A percentile compares a stretch with the other conserved stretches of the same genome.
These are phyloP conservation scores for Pseudogymnoascus sp. DNA, from an alignment of 2,329 filamentous ascomycete genomes.

Conservation along the genomic window DNA sequence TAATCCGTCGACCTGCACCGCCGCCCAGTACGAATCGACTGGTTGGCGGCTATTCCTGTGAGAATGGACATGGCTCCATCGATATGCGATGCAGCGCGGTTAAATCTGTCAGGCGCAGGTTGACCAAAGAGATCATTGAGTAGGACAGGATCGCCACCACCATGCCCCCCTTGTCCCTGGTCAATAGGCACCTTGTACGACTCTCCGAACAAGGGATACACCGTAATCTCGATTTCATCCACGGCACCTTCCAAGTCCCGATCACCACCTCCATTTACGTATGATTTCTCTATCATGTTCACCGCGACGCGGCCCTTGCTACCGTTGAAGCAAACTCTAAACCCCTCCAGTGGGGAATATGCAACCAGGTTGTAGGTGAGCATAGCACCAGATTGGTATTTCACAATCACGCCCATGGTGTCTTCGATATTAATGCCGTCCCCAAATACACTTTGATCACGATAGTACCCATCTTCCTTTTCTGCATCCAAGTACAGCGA, in stretches of 20 bases:
- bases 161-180: constrained; percentile 49
- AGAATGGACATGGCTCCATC: constrained; percentile 54
- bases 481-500: constrained; percentile 56
- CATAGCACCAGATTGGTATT: constrained; percentile 49
- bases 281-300: constrained; percentile 56
- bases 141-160: constrained; percentile 52
- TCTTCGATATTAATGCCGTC: constrained; percentile 61
- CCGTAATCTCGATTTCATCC: constrained; percentile 41
- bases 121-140: constrained; percentile 53
- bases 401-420: constrained; percentile 54
- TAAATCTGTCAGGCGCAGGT: constrained; percentile 44
- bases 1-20: constrained; percentile 45
- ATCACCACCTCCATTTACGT: constrained; percentile 54
- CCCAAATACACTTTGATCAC: constrained; percentile 56
- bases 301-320: constrained; percentile 53
- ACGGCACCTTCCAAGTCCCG: constrained; percentile 48
- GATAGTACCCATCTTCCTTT: constrained; percentile 55
- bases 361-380: constrained; percentile 54
- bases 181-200: constrained; percentile 48
- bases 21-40: constrained; percentile 49
- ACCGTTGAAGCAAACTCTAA: constrained; percentile 52
- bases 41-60: constrained; percentile 54
- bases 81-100: constrained; percentile 50
- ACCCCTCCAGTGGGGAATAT: constrained; percentile 58
- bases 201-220: constrained; percentile 51